Conservation (phyloP, 169 alveolate species). For the Plasmodium billcollinsi region DNA sequence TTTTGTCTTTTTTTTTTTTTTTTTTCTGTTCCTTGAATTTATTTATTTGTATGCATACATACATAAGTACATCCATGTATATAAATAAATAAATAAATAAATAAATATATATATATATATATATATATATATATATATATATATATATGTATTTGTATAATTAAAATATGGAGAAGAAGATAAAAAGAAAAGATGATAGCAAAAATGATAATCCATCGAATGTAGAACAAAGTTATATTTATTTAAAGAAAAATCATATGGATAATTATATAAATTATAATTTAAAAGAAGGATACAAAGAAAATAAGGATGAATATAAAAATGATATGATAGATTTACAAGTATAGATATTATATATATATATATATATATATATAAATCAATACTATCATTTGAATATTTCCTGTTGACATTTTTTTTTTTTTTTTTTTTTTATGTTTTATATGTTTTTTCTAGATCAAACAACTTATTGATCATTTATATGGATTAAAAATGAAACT, state of each 20-base stretch:
- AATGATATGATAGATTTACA: not conserved
- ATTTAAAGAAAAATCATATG: conserved; percentile 23
- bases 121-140: not conserved
- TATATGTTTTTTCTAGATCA: conserved; percentile 8
- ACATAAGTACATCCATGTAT: too few relatives aligned
- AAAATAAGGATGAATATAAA: not conserved
- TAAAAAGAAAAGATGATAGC: conserved; percentile 8
- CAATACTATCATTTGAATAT: not conserved
- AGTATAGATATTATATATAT: not conserved
- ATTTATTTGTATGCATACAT: not conserved
- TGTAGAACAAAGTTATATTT: conserved; percentile 8
- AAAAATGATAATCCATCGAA: not conserved
- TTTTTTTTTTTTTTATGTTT: not conserved
- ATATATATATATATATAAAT: not conserved
- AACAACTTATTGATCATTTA: conserved; percentile 52
- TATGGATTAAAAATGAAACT: conserved; percentile 38
- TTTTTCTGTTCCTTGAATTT: not conserved
- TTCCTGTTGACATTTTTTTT: not conserved
- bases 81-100: not conserved
- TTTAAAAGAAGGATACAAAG: conserved; percentile 3
- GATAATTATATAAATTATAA: conserved; percentile 18
- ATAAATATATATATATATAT: not conserved
- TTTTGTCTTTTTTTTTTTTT: too few relatives aligned
- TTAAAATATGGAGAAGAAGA: conserved; percentile 18
- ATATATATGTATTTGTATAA: not conserved